Conservation (phyloP, 2,329 filamentous ascomycete species). For the Phyllosticta paracitricarpa region DNA sequence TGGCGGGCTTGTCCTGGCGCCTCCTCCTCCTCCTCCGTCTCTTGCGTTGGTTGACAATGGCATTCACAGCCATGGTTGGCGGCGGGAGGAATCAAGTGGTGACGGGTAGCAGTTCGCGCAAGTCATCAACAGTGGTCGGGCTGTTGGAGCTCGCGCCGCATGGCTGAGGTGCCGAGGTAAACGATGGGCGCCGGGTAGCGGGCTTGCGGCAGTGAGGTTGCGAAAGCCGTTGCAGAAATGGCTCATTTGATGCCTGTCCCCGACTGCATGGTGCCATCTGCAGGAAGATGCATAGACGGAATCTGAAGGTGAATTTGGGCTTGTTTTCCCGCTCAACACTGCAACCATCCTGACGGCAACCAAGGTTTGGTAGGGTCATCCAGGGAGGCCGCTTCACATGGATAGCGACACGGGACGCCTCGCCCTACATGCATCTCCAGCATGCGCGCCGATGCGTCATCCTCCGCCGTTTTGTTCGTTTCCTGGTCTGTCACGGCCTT, state of each 20-base stretch:
- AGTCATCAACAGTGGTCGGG: neutral
- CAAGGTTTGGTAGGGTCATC: neutral
- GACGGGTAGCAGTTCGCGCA: neutral
- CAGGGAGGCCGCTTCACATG: neutral
- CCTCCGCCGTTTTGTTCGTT: neutral
- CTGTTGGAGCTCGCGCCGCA: slow-evolving; percentile 1
- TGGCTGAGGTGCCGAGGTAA: slow-evolving; percentile 6
- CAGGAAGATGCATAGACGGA: neutral
- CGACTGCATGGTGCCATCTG: neutral
- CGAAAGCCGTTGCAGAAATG: neutral
- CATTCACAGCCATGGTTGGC: slow-evolving; percentile 7
- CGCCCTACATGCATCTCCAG: neutral
- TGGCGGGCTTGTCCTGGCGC: slow-evolving; percentile 56
- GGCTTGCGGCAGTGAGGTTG: neutral
- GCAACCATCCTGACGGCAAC: neutral
- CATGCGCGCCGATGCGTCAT: neutral
- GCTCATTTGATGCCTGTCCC: neutral
- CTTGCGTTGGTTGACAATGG: slow-evolving; percentile 5
- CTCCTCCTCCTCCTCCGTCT: slow-evolving; percentile 40
- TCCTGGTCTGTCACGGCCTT: neutral
- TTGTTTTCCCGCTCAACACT: neutral
- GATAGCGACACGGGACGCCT: neutral
- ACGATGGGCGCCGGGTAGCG: slow-evolving; percentile 3
- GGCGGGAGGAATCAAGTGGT: neutral
- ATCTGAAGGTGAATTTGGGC: neutral